phyloP scores from a whole-genome alignment of 2,329 filamentous ascomycete species.

The Cryoendolithus antarcticus region DNA sequence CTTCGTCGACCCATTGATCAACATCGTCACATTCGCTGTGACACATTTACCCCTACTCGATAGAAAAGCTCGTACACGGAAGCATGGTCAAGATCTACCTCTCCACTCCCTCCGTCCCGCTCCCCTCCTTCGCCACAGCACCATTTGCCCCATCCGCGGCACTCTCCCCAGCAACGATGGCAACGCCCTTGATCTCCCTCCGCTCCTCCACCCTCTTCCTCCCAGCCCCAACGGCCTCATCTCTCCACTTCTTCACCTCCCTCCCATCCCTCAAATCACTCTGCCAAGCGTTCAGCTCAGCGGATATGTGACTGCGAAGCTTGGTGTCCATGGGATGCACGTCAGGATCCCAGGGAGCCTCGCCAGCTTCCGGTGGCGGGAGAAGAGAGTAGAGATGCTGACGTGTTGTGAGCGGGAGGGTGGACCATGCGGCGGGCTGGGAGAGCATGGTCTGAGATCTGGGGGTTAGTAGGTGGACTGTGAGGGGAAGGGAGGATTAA shows the following conservation, averaged over 20 bases:
- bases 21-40: too few species aligned
- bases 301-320: constrained; percentile 36
- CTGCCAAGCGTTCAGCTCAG: constrained; percentile 43
- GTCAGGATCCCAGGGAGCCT: constrained; percentile 26
- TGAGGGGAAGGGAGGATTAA: constrained; percentile 21
- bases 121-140: constrained; percentile 37
- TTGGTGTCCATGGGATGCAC: constrained; percentile 27
- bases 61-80: too few species aligned
- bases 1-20: too few species aligned
- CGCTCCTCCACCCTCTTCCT: constrained; percentile 18
- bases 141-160: constrained; percentile 42
- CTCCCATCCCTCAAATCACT: constrained; percentile 42
- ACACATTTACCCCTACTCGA: too few species aligned
- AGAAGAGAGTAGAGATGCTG: constrained; percentile 19
- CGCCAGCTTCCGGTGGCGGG: constrained; percentile 13
- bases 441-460: constrained; percentile 17
- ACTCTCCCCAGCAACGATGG: constrained; percentile 46
- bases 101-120: constrained; percentile 1
- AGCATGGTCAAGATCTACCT: constrained; percentile 4
- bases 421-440: constrained; percentile 18
- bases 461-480: constrained; percentile 7
- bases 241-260: constrained; percentile 46
- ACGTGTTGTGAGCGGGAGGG: constrained; percentile 12
- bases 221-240: constrained; percentile 41
- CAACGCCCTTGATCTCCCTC: constrained; percentile 14